Evolutionary conservation across 192 early-diverging fungal genomes (phyloP).

Genomic region (Linnemannia schmuckeri): DNA sequence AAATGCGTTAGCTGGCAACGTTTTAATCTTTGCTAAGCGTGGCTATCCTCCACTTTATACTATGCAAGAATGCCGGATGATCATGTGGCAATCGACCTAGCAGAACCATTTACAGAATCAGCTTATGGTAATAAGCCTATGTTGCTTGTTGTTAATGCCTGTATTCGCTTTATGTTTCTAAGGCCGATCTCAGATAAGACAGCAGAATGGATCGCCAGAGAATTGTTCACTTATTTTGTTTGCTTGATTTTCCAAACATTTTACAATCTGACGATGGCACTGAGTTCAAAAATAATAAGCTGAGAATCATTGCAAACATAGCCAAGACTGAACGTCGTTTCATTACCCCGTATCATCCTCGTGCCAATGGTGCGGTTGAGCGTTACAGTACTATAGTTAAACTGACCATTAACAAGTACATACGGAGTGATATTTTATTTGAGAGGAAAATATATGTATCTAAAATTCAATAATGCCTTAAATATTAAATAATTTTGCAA

Average conservation of each 20-base stretch:
- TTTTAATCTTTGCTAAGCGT: constrained; percentile 19
- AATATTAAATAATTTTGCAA: no score
- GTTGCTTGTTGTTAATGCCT: constrained; percentile 29
- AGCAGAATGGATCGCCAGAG: neutral
- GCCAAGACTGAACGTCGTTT: no score
- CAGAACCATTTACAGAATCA: constrained; percentile 18
- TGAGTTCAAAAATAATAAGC: constrained; percentile 36
- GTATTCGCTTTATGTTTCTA: constrained; percentile 31
- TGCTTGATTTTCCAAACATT: constrained; percentile 22
- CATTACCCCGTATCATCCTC: no score
- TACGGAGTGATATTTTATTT: no score
- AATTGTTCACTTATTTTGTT: constrained; percentile 24
- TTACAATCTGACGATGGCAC: constrained; percentile 49
- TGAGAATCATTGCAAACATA: no score
- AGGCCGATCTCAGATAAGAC: constrained; percentile 22
- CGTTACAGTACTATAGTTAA: no score
- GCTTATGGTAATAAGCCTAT: neutral
- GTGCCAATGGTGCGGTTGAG: no score
- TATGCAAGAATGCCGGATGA: constrained; percentile 20
- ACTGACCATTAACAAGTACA: no score
- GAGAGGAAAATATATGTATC: no score
- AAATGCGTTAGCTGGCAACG: constrained; percentile 17
- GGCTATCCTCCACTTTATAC: constrained; percentile 27
- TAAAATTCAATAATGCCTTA: no score
- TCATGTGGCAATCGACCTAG: constrained; percentile 23